Evolutionary conservation across 208 protist species (phyloP).

Genomic region (Trypanosomatidae sp.): DNA sequence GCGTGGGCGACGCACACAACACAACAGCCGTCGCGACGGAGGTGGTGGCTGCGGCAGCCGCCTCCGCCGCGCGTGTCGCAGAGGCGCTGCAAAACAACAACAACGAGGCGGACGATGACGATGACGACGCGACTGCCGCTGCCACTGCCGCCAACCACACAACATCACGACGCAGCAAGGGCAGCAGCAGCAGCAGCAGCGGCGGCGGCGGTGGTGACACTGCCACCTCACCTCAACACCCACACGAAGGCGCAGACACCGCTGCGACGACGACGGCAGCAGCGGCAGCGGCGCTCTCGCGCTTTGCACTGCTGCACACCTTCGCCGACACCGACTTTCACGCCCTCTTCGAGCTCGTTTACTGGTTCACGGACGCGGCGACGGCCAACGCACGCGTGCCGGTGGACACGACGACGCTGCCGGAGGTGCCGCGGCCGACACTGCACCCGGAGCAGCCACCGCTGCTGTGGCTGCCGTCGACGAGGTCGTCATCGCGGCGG

Average conservation of each 20-base stretch:
- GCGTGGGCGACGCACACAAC: background rate
- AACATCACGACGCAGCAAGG: background rate
- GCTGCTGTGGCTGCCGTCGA: no score
- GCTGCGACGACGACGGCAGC: background rate
- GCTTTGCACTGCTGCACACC: conserved; percentile 1
- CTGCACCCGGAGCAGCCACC: no score
- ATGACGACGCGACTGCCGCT: background rate
- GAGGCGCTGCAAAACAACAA: background rate
- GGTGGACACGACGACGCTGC: conserved; percentile 10
- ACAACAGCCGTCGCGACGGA: background rate
- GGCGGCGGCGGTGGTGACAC: background rate
- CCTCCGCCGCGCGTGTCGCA: background rate
- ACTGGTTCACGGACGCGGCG: conserved; percentile 72
- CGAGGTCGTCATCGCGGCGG: background rate
- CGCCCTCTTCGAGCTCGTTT: conserved; percentile 51
- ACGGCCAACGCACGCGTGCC: conserved; percentile 58
- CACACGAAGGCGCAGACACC: background rate
- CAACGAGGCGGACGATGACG: background rate
- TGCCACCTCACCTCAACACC: background rate
- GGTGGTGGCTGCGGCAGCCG: background rate
- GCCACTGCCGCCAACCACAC: background rate
- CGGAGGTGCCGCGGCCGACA: background rate
- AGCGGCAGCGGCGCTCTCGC: conserved; percentile 1
- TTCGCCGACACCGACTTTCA: conserved; percentile 60
- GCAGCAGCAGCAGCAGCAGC: background rate